These are phyloP conservation scores for Boechera retrofracta DNA, from an alignment of 345 rosid genomes.

Conservation along the genomic window DNA sequence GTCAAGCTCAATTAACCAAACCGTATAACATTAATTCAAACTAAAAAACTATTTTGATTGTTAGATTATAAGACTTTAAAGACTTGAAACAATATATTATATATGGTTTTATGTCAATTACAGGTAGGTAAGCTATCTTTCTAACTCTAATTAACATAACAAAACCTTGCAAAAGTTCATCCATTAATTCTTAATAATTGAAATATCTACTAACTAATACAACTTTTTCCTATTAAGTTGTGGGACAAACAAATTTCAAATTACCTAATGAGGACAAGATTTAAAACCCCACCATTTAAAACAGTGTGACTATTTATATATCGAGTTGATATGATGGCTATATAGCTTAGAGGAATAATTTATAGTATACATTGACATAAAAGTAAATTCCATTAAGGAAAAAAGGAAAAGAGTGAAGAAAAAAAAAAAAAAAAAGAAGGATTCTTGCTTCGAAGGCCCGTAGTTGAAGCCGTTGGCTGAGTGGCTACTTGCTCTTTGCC, in stretches of 20 bases:
- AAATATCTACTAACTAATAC: neutral
- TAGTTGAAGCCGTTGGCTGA: slow-evolving; percentile 41
- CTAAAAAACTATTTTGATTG: neutral
- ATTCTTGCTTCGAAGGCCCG: slow-evolving; percentile 49
- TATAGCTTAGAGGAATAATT: slow-evolving; percentile 1
- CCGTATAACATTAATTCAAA: neutral
- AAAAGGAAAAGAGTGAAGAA: slow-evolving; percentile 33
- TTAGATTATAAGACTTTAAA: neutral
- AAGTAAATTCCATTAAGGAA: slow-evolving; percentile 41
- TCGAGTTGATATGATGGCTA: slow-evolving; percentile 33
- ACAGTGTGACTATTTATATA: slow-evolving; percentile 17
- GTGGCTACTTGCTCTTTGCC: slow-evolving; percentile 36
- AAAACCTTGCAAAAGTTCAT: slow-evolving; percentile 11
- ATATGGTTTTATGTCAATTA: slow-evolving; percentile 31
- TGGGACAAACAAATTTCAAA: slow-evolving; percentile 30
- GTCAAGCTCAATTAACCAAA: neutral
- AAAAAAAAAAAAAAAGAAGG: slow-evolving; percentile 37
- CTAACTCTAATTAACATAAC: slow-evolving; percentile 18
- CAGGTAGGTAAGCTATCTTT: slow-evolving; percentile 38
- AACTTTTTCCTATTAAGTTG: neutral
- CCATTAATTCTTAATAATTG: slow-evolving; percentile 2
- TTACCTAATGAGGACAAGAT: slow-evolving; percentile 30
- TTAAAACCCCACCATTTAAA: slow-evolving; percentile 39
- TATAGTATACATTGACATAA: slow-evolving; percentile 14
- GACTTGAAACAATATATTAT: slow-evolving; percentile 8